Base-by-base conservation (phyloP, 2,329 filamentous ascomycete genomes). In the Immersiporthe knoxdaviesiana region DNA sequence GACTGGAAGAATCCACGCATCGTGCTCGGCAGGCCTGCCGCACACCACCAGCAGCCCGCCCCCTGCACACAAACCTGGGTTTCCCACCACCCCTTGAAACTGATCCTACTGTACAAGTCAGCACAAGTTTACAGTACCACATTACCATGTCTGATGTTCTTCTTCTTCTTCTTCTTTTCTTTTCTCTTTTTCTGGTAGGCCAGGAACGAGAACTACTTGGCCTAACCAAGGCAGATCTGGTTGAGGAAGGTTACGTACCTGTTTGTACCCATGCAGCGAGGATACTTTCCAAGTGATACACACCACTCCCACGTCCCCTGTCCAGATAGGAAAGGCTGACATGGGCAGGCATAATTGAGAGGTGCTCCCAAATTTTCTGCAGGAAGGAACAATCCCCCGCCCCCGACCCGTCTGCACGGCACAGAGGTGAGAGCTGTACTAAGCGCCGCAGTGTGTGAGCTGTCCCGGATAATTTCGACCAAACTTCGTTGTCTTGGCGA, bases 401-500 rank as follows among this genome's bases (percentile, higher is more conserved):
- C 41, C 18, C 3, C 12, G 27, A 32, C 21, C 35, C 39, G 35
- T 60, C 18, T 32, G 37, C 58, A 41, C 21, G 32, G 21, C 58
- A 37, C 14, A 32, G 18, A 24, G 7, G 18, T 58, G 27, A 24
- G 54, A 39, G 21, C 41, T 18, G 27, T 18, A n/a, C n/a, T n/a
- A 52, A 32, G 44, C 41, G 61, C 21, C 18, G 54, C 54, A 37
- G 2, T 8, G 56, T 18, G 56, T 32, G 56, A 35, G 56, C 30
- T 35, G 56, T n/a, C 30, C 61, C 44, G 44, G 61, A 32, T 30
- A 63, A 37, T 63, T 12, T 44, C 44, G 30, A 63, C 30, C 61
- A 44, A 63, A 52, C 30, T 63, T 52, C 14, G 8, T 50, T 35
- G 21, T 21, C 61, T 52, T 63, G 61, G 61, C 61, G 18, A 30